phyloP scores from a whole-genome alignment of 768 basidiomycete species.

The Boletus pseudopeckii region DNA sequence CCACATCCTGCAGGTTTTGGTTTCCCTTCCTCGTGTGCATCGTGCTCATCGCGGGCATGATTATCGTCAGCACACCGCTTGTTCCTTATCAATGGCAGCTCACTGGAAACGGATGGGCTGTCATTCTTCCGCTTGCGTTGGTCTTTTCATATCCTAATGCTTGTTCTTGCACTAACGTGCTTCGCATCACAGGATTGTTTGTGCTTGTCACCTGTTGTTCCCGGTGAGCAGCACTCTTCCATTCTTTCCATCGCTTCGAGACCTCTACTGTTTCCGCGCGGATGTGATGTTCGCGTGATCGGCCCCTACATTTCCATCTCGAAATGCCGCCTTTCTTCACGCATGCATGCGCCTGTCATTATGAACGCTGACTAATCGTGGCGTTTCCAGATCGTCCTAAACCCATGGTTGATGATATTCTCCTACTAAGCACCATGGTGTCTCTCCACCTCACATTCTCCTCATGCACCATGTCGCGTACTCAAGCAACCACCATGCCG shows the following conservation, averaged over 20 bases:
- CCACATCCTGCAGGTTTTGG: conserved; percentile 28
- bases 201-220: conserved; percentile 66
- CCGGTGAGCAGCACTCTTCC: conserved; percentile 55
- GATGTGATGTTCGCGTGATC: background rate
- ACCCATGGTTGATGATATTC: conserved; percentile 89
- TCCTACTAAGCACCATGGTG: conserved; percentile 39
- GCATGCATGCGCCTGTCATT: background rate
- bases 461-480: conserved; percentile 5
- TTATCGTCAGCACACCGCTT: conserved; percentile 49
- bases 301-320: conserved; percentile 12
- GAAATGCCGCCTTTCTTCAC: conserved; percentile 4
- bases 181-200: conserved; percentile 47
- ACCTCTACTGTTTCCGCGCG: background rate
- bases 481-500: background rate
- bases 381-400: conserved; percentile 63
- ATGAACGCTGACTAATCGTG: conserved; percentile 15
- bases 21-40: conserved; percentile 49
- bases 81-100: conserved; percentile 71
- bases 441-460: conserved; percentile 4
- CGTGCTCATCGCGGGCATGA: conserved; percentile 51
- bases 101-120: conserved; percentile 57
- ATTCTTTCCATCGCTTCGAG: conserved; percentile 5
- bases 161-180: background rate
- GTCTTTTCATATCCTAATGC: conserved; percentile 24
- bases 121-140: conserved; percentile 72